phyloP scores from a whole-genome alignment of 805 yeast species.

The Metschnikowia orientalis region DNA sequence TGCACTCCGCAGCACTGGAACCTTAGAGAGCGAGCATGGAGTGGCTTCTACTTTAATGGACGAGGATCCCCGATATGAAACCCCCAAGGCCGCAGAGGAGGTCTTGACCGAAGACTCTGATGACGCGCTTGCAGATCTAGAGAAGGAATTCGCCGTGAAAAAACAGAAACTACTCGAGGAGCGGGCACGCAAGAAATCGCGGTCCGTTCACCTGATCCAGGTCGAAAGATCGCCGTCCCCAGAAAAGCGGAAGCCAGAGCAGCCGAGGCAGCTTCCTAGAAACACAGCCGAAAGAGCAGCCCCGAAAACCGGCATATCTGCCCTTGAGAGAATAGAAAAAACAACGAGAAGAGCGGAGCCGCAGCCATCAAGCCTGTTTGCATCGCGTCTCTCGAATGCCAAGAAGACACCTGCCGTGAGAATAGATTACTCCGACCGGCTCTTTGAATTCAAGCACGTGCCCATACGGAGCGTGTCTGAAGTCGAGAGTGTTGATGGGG shows the following conservation, averaged over 20 bases:
- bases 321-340: neutral
- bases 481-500: conserved; percentile 5
- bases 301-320: too few relatives aligned
- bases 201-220: conserved; percentile 4
- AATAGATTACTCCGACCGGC: conserved; percentile 12
- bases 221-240: conserved; percentile 17
- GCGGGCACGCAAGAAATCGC: conserved; percentile 13
- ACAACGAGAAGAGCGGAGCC: neutral
- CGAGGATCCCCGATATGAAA: conserved; percentile 32
- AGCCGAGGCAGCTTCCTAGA: neutral
- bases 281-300: neutral
- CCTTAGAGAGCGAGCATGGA: too few relatives aligned
- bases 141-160: conserved; percentile 32
- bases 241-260: conserved; percentile 2
- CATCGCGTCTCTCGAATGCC: conserved; percentile 11
- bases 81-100: conserved; percentile 21
- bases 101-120: conserved; percentile 35
- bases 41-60: too few relatives aligned
- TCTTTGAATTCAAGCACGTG: conserved; percentile 17
- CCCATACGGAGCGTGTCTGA: conserved; percentile 8
- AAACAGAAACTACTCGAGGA: conserved; percentile 19
- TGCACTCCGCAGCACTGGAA: too few relatives aligned
- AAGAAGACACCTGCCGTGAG: conserved; percentile 1
- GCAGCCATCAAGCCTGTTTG: conserved; percentile 11
- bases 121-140: conserved; percentile 35